A percentile compares a stretch with the other conserved stretches of the same genome.
phyloP scores from a whole-genome alignment of 768 basidiomycete genomes.

The Termitomyces sp. region DNA sequence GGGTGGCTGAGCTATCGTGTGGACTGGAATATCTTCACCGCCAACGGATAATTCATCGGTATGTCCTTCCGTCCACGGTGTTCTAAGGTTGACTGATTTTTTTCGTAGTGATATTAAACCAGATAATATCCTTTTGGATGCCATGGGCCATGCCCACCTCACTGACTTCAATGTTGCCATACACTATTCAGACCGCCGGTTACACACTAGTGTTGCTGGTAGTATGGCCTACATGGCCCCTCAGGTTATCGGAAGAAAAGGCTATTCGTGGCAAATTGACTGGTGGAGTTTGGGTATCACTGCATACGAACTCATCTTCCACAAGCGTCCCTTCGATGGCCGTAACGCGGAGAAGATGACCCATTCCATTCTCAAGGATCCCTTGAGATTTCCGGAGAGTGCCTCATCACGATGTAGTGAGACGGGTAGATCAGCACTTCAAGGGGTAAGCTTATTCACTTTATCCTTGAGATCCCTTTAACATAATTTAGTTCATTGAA shows the following conservation, averaged over 20 bases:
- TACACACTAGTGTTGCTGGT: constrained; percentile 92
- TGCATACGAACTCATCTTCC: constrained; percentile 85
- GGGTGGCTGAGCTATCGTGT: constrained; percentile 81
- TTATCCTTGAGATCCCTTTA: constrained; percentile 11
- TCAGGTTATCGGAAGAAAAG: constrained; percentile 86
- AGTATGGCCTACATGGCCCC: constrained; percentile 99
- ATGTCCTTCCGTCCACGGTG: constrained; percentile 17
- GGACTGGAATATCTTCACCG: constrained; percentile 87
- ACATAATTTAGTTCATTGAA: constrained; percentile 64
- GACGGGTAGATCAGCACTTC: constrained; percentile 60
- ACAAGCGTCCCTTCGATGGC: constrained; percentile 83
- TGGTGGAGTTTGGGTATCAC: constrained; percentile 96
- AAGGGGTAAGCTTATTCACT: constrained; percentile 43
- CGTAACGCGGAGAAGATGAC: constrained; percentile 86
- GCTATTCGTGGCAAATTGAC: constrained; percentile 90
- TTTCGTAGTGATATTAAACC: constrained; percentile 84
- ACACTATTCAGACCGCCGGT: constrained; percentile 85
- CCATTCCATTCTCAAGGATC: constrained; percentile 77
- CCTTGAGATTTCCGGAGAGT: constrained; percentile 72
- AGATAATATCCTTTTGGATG: constrained; percentile 93
- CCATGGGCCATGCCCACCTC: constrained; percentile 90
- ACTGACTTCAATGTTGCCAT: constrained; percentile 99
- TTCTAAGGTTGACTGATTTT: constrained; percentile 5
- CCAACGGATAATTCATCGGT: constrained; percentile 94
- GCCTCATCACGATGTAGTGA: constrained; percentile 53